Percentiles rank a stretch among this genome's conserved stretches.
Evolutionary conservation across 257 asterid species (phyloP).

Genomic region (Primulina eburnea): DNA sequence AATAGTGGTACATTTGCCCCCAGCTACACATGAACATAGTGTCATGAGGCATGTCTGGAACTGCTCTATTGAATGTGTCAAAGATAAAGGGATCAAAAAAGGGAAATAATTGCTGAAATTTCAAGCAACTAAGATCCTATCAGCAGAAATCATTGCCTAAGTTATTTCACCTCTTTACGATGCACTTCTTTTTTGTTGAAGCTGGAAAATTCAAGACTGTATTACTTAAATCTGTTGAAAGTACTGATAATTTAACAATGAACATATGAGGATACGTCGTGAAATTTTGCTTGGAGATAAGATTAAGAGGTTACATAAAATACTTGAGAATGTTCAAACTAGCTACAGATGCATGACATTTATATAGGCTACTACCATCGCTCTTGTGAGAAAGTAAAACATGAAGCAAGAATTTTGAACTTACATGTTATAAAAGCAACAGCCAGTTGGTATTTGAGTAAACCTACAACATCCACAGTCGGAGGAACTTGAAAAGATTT

Average conservation of each 20-base stretch:
- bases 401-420: conserved; percentile 23
- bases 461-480: conserved; percentile 39
- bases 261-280: neutral
- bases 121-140: conserved; percentile 1
- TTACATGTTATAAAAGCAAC: conserved; percentile 65
- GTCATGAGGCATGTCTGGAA: conserved; percentile 20
- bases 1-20: conserved; percentile 51
- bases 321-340: conserved; percentile 6
- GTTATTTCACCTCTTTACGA: neutral
- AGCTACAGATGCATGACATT: conserved; percentile 19
- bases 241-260: neutral
- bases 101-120: neutral
- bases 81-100: neutral
- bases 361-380: conserved; percentile 7
- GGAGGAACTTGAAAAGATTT: conserved; percentile 59
- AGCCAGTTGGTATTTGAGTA: conserved; percentile 75
- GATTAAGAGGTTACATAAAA: conserved; percentile 6
- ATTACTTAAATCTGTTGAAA: neutral
- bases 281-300: neutral
- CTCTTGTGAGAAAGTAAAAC: conserved; percentile 3
- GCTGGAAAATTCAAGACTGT: neutral
- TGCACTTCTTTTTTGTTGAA: neutral
- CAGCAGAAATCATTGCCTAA: neutral
- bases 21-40: conserved; percentile 43
- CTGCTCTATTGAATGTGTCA: conserved; percentile 3